Conservation (phyloP, 1,139 yeast species). For the Diutina neorugosa region DNA sequence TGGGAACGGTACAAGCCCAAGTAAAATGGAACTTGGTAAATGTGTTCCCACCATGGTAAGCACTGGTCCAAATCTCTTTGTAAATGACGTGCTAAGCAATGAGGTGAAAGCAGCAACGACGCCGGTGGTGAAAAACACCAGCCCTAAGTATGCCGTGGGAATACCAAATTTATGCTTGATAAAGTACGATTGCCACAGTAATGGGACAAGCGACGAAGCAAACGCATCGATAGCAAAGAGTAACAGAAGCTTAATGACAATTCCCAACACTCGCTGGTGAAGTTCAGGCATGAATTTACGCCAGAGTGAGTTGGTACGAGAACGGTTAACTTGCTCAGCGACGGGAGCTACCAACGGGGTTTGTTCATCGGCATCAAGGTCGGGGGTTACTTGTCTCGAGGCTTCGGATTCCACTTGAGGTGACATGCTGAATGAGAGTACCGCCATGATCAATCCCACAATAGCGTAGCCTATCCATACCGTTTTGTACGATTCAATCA, state of each 20-base stretch:
- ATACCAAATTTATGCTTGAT: conserved; percentile 23
- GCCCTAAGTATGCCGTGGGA: conserved; percentile 23
- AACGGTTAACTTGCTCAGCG: background rate
- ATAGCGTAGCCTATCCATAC: conserved; percentile 18
- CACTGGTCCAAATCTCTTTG: conserved; percentile 32
- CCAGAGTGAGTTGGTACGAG: background rate
- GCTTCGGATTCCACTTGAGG: conserved; percentile 10
- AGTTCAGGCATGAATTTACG: conserved; percentile 13
- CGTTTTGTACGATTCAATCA: conserved; percentile 17
- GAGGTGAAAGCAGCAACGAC: conserved; percentile 29
- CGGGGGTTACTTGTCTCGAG: background rate
- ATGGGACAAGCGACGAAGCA: conserved; percentile 31
- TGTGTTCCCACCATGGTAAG: conserved; percentile 34
- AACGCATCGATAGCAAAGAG: conserved; percentile 32
- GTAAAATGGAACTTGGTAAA: conserved; percentile 28
- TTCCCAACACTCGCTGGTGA: conserved; percentile 9
- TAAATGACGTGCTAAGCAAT: conserved; percentile 27
- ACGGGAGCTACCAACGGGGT: background rate
- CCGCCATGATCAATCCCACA: conserved; percentile 12
- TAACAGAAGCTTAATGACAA: conserved; percentile 22
- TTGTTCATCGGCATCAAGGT: background rate
- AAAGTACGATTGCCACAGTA: conserved; percentile 33
- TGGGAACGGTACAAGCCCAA: conserved; percentile 26
- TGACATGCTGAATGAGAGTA: conserved; percentile 13
- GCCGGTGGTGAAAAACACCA: conserved; percentile 27